A percentile compares a stretch with the other conserved stretches of the same genome.
phyloP scores from a whole-genome alignment of 140 eudicot species.

The Ambrosia hybrid region DNA sequence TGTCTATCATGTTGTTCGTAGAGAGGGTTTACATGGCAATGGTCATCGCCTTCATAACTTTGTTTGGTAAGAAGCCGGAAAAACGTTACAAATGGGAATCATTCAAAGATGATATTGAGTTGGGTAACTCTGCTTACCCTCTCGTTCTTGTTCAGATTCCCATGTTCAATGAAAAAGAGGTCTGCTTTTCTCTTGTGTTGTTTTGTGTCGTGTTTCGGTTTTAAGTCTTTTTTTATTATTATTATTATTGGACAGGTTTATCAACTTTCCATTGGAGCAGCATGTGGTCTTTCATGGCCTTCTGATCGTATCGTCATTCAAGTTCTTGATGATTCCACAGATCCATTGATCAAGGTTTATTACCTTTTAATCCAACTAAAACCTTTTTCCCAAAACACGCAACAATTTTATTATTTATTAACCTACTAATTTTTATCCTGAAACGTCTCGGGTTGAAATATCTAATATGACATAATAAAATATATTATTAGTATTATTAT shows the following conservation, averaged over 20 bases:
- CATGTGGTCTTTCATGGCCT: conserved; percentile 92
- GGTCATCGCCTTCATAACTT: conserved; percentile 48
- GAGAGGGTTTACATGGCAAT: conserved; percentile 77
- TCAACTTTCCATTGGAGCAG: conserved; percentile 89
- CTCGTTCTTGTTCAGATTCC: conserved; percentile 74
- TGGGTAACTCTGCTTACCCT: conserved; percentile 62
- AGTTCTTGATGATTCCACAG: conserved; percentile 92
- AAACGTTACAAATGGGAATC: conserved; percentile 74
- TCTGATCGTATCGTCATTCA: conserved; percentile 80
- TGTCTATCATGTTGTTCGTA: conserved; percentile 68
- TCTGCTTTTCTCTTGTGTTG: not conserved
- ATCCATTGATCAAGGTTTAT: conserved; percentile 63
- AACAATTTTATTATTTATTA: not conserved
- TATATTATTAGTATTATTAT: not conserved
- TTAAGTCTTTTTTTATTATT: not conserved
- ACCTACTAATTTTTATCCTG: no score
- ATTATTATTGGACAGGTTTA: conserved; percentile 48
- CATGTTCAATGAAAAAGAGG: conserved; percentile 83
- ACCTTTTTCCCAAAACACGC: not conserved
- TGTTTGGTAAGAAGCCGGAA: conserved; percentile 46
- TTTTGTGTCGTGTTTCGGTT: not conserved
- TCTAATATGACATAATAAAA: no score
- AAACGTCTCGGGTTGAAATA: no score
- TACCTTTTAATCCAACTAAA: not conserved
- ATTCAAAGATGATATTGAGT: conserved; percentile 68